Percentiles rank a stretch among this genome's conserved stretches.
These are phyloP conservation scores for Colletotrichum endophyticum DNA, from an alignment of 2,329 filamentous ascomycete genomes.

Conservation along the genomic window DNA sequence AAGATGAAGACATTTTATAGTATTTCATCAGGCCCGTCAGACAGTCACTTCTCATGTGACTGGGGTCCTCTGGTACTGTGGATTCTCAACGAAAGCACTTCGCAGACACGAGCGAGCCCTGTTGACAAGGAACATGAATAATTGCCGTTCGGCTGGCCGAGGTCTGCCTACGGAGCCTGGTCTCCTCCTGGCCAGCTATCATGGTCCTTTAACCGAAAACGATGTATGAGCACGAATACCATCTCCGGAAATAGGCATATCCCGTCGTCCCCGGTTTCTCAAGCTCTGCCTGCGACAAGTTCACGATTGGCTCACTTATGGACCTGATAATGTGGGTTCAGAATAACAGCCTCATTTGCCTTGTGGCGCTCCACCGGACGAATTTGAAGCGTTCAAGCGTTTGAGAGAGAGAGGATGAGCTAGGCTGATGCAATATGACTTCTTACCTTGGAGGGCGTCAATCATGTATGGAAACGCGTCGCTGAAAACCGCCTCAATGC, in stretches of 20 bases:
- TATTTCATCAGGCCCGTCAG: neutral
- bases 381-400: fast-evolving
- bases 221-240: neutral
- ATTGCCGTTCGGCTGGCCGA: fast-evolving
- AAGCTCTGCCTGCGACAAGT: too few relatives aligned
- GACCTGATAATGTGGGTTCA: too few relatives aligned
- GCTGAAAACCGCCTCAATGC: fast-evolving
- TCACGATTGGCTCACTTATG: fast-evolving
- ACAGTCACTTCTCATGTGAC: fast-evolving
- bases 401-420: too few relatives aligned
- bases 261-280: too few relatives aligned
- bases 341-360: too few relatives aligned
- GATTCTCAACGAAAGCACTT: neutral
- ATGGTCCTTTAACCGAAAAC: too few relatives aligned
- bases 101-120: neutral
- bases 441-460: too few relatives aligned
- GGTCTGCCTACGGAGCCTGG: neutral
- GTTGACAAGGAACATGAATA: neutral
- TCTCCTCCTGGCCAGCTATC: neutral
- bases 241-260: neutral
- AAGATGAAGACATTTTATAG: neutral
- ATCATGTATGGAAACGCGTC: fast-evolving
- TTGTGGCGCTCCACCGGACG: too few relatives aligned
- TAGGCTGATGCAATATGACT: fast-evolving
- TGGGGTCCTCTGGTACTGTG: neutral